These are phyloP conservation scores for Neofusicoccum sp. DNA, from an alignment of 2,329 filamentous ascomycete genomes.

Conservation along the genomic window DNA sequence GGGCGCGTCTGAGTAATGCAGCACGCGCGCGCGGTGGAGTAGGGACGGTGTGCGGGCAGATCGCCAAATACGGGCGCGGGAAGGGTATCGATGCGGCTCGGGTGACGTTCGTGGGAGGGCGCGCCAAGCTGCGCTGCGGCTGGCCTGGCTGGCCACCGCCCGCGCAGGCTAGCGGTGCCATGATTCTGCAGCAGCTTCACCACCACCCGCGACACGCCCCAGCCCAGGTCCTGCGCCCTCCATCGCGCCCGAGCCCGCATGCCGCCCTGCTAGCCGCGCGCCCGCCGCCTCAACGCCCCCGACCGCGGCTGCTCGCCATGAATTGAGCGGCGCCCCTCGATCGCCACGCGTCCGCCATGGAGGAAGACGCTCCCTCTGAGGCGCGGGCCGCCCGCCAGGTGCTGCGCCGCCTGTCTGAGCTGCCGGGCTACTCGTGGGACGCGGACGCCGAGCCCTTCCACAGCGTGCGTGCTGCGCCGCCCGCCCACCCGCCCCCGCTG, in stretches of 20 bases:
- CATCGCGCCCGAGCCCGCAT: background rate
- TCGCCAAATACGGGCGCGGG: constrained; percentile 1
- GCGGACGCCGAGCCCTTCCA: constrained; percentile 47
- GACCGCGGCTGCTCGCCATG: background rate
- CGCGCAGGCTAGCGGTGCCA: background rate
- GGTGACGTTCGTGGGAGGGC: constrained; percentile 13
- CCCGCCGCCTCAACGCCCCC: background rate
- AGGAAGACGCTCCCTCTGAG: constrained; percentile 16
- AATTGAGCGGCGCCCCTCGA: constrained; percentile 9
- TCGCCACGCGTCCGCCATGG: constrained; percentile 11
- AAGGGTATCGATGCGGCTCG: constrained; percentile 15
- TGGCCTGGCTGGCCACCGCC: background rate
- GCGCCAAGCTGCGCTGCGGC: constrained; percentile 3
- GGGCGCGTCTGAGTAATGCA: constrained; percentile 5
- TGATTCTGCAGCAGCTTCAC: background rate
- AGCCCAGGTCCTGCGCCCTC: background rate
- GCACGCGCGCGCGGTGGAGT: background rate
- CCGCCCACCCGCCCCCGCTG: constrained; percentile 19
- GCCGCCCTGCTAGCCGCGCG: background rate
- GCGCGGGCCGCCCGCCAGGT: constrained; percentile 32
- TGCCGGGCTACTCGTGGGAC: constrained; percentile 41
- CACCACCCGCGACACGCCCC: background rate
- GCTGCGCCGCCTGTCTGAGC: constrained; percentile 36
- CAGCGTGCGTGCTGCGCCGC: constrained; percentile 33
- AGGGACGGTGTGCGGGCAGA: background rate